Evolutionary conservation across 1,284 basidiomycete species (phyloP).

Genomic region (Leccinum holopus): DNA sequence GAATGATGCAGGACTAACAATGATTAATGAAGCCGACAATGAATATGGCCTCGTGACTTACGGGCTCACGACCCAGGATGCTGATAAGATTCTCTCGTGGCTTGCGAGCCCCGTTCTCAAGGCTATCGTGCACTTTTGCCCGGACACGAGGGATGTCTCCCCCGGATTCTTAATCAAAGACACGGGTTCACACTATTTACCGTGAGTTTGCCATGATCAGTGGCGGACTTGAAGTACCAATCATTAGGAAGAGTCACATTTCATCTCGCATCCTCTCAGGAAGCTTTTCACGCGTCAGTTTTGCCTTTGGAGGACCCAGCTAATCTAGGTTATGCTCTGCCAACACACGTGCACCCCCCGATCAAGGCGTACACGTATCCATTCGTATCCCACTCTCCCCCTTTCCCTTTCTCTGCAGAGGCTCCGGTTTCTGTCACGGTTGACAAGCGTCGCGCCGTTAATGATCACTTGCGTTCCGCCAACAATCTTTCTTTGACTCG

Average conservation of each 20-base stretch:
- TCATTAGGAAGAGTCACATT: slow-evolving; percentile 33
- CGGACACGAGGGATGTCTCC: slow-evolving; percentile 28
- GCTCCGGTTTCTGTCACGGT: slow-evolving; percentile 35
- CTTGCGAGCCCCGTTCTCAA: slow-evolving; percentile 26
- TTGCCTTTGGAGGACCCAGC: slow-evolving; percentile 30
- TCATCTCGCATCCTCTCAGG: slow-evolving; percentile 42
- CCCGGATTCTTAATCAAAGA: slow-evolving; percentile 33
- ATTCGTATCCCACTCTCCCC: slow-evolving; percentile 36
- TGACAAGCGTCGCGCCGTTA: slow-evolving; percentile 25
- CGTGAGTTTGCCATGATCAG: slow-evolving; percentile 24
- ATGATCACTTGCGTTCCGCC: slow-evolving; percentile 41
- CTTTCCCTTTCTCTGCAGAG: slow-evolving; percentile 40
- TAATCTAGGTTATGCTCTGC: slow-evolving; percentile 28
- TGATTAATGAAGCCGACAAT: slow-evolving; percentile 10
- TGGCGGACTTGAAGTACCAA: neutral
- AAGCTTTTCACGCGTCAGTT: slow-evolving; percentile 37
- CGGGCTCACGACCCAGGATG: slow-evolving; percentile 32
- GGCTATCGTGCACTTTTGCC: slow-evolving; percentile 42
- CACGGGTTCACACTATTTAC: slow-evolving; percentile 27
- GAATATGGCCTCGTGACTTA: slow-evolving; percentile 42
- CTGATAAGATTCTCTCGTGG: slow-evolving; percentile 19
- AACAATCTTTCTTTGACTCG: slow-evolving; percentile 43
- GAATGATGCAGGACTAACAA: slow-evolving; percentile 16
- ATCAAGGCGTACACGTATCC: slow-evolving; percentile 41
- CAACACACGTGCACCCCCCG: slow-evolving; percentile 32